Conservation (phyloP, 371 early-diverging fungal genomes). For the Mucor mucedo region DNA sequence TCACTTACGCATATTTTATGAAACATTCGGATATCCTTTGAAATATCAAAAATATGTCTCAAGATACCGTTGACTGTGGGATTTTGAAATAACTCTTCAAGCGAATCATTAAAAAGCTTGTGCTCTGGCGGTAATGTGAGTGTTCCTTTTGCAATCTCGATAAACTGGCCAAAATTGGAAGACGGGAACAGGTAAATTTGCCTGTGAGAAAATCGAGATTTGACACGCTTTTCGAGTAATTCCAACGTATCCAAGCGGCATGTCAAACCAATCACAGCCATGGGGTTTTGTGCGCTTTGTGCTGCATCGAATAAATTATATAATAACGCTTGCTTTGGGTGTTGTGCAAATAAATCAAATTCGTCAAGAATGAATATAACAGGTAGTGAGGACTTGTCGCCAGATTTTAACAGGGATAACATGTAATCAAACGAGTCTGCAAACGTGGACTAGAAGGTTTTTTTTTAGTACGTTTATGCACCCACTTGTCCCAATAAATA, state of each 20-base stretch:
- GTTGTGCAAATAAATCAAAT: conserved; percentile 88
- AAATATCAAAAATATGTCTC: conserved; percentile 63
- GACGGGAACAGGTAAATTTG: conserved; percentile 74
- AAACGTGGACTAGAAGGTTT: conserved; percentile 39
- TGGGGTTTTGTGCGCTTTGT: conserved; percentile 81
- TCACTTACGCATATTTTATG: conserved; percentile 67
- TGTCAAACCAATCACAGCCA: conserved; percentile 88
- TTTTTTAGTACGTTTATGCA: not conserved
- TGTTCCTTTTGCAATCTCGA: conserved; percentile 54
- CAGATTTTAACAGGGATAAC: conserved; percentile 64
- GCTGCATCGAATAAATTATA: conserved; percentile 93
- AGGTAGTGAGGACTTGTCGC: conserved; percentile 62
- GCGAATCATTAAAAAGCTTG: conserved; percentile 37
- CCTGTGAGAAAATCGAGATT: conserved; percentile 92
- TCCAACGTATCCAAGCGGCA: conserved; percentile 83
- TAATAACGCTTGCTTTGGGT: conserved; percentile 86
- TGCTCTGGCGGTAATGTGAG: conserved; percentile 41
- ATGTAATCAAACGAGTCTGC: conserved; percentile 71
- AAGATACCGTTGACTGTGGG: conserved; percentile 51
- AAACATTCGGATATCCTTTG: conserved; percentile 65
- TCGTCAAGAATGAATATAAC: conserved; percentile 90
- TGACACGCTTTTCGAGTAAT: conserved; percentile 91
- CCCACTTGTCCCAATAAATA: not conserved
- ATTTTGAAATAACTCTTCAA: conserved; percentile 54
- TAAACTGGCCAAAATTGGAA: conserved; percentile 61